A percentile compares a stretch with the other conserved stretches of the same genome.
Evolutionary conservation across 768 basidiomycete species (phyloP).

Genomic region (Psilocybe subaeruginosa): DNA sequence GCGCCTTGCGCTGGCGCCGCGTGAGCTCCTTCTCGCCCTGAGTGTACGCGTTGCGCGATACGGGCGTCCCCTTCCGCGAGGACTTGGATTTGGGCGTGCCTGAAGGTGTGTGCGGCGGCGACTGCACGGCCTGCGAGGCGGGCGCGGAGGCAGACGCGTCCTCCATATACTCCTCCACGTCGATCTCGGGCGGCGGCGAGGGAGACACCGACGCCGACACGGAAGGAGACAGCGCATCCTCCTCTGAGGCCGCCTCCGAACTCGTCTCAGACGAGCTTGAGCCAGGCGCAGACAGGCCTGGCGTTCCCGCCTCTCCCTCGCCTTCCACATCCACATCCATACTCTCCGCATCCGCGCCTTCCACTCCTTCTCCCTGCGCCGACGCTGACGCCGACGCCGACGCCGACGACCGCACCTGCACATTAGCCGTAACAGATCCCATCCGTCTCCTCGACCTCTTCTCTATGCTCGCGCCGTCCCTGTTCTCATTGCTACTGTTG

Average conservation of each 20-base stretch:
- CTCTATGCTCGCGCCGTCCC: neutral
- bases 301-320: conserved; percentile 25
- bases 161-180: neutral
- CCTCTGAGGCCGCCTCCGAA: conserved; percentile 5
- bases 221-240: neutral
- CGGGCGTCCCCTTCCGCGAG: neutral
- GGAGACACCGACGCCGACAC: neutral
- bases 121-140: neutral
- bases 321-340: conserved; percentile 18
- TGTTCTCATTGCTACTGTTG: too few species aligned
- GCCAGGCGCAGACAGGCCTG: conserved; percentile 22
- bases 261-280: conserved; percentile 8
- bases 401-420: neutral
- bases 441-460: conserved; percentile 16
- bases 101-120: neutral
- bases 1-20: conserved; percentile 66
- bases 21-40: conserved; percentile 49
- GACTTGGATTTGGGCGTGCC: neutral
- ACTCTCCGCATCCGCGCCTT: neutral
- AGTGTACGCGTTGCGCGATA: conserved; percentile 2
- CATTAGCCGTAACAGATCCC: conserved; percentile 4
- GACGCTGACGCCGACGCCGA: neutral
- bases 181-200: conserved; percentile 2
- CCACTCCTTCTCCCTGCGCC: neutral
- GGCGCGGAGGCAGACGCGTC: neutral